Percentiles rank a stretch among this genome's conserved stretches.
Evolutionary conservation across 192 early-diverging fungal species (phyloP).

Genomic region (Backusella sp.): DNA sequence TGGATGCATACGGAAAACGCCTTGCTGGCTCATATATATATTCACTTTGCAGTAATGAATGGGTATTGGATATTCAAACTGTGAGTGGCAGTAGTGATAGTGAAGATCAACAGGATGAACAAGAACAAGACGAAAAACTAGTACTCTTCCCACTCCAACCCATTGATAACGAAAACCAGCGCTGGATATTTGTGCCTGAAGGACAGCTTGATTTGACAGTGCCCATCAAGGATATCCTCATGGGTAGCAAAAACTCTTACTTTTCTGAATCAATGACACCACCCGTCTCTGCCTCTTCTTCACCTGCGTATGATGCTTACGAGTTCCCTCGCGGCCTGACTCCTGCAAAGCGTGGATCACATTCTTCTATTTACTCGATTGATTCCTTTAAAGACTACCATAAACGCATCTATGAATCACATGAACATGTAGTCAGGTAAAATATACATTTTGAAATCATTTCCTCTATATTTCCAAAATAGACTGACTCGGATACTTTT

Average conservation of each 20-base stretch:
- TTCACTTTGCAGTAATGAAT: slow-evolving; percentile 27
- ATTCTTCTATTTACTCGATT: slow-evolving; percentile 21
- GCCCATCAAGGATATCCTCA: not conserved
- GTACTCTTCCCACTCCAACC: slow-evolving; percentile 26
- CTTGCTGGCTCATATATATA: slow-evolving; percentile 22
- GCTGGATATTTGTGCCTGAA: slow-evolving; percentile 30
- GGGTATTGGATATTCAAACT: slow-evolving; percentile 32
- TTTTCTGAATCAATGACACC: slow-evolving; percentile 5
- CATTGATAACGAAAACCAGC: slow-evolving; percentile 34
- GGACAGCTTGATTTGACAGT: slow-evolving; percentile 9
- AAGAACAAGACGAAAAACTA: slow-evolving; percentile 8
- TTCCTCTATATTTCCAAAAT: not conserved
- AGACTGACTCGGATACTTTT: not conserved
- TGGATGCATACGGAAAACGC: slow-evolving; percentile 9
- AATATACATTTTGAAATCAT: not conserved
- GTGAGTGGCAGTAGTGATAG: not conserved
- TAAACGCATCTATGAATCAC: slow-evolving; percentile 19
- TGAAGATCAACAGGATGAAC: not conserved
- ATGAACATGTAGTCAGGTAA: slow-evolving; percentile 26
- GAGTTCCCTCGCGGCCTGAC: slow-evolving; percentile 12
- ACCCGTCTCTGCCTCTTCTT: slow-evolving; percentile 1
- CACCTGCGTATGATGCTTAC: not conserved
- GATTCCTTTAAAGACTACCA: slow-evolving; percentile 35
- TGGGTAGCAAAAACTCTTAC: not conserved
- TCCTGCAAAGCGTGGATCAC: slow-evolving; percentile 30